Percentiles rank a stretch among this genome's conserved stretches.
phyloP scores from a whole-genome alignment of 2,329 filamentous ascomycete species.

The Verticillium dahliae region DNA sequence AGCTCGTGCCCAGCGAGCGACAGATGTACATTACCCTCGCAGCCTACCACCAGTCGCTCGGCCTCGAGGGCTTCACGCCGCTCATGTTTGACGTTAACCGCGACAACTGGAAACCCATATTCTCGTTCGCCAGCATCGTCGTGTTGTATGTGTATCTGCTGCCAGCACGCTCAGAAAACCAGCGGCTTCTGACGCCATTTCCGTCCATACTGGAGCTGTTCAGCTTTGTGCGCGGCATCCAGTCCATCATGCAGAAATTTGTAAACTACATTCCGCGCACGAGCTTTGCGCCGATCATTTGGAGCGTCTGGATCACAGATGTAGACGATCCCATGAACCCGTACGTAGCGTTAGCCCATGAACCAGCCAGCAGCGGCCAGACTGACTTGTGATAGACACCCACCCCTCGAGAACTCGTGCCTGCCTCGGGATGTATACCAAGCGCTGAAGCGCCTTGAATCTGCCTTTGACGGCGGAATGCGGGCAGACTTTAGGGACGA shows the following conservation, averaged over 20 bases:
- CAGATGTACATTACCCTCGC: conserved; percentile 18
- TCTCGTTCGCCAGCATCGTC: conserved; percentile 33
- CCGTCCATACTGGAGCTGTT: conserved; percentile 3
- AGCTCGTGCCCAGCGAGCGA: conserved; percentile 16
- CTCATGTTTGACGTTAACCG: conserved; percentile 12
- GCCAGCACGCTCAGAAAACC: not conserved
- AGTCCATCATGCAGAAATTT: conserved; percentile 1
- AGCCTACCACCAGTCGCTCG: conserved; percentile 20
- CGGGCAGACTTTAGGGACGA: conserved; percentile 7
- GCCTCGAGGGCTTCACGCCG: conserved; percentile 19
- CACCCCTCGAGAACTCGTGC: not conserved
- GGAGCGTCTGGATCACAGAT: not conserved
- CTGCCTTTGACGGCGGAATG: not conserved
- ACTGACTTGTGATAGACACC: not conserved
- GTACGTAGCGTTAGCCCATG: not conserved
- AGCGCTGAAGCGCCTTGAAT: not conserved
- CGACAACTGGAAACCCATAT: conserved; percentile 21
- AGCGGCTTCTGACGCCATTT: not conserved
- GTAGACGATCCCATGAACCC: not conserved
- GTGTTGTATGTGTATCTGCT: conserved; percentile 12
- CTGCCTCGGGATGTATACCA: conserved; percentile 1
- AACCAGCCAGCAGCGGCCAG: not conserved
- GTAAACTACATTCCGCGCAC: not conserved
- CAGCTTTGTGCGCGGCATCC: conserved; percentile 4
- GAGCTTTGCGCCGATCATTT: not conserved